Conservation (phyloP, 2,329 filamentous ascomycete genomes). For the Alternaria ventricosa region DNA sequence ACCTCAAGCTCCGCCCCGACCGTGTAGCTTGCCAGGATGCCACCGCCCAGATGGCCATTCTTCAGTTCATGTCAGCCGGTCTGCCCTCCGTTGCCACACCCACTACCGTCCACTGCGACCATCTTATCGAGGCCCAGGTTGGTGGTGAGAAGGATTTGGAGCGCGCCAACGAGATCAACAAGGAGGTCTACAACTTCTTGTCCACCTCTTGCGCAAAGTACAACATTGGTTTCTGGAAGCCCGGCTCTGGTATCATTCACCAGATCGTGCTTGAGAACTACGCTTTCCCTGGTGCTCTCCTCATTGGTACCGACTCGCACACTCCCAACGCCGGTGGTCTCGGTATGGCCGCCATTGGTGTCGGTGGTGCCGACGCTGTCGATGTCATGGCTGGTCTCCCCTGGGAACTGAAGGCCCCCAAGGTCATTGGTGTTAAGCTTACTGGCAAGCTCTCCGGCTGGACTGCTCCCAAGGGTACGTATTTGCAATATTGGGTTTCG, state of each 20-base stretch:
- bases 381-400: slow-evolving; percentile 97
- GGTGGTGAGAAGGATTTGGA: slow-evolving; percentile 93
- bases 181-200: slow-evolving; percentile 99
- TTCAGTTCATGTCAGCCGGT: slow-evolving; percentile 99
- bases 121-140: slow-evolving; percentile 97
- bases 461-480: slow-evolving; percentile 87
- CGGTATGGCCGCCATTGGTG: slow-evolving; percentile 92
- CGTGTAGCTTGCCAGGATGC: slow-evolving; percentile 99
- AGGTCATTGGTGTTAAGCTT: slow-evolving; percentile 94
- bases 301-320: slow-evolving; percentile 98
- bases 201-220: slow-evolving; percentile 95
- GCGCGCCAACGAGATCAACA: slow-evolving; percentile 91
- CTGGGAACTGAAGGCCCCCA: slow-evolving; percentile 98
- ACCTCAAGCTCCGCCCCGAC: slow-evolving; percentile 95
- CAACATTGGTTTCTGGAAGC: slow-evolving; percentile 99
- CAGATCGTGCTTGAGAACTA: slow-evolving; percentile 99
- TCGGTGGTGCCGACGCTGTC: slow-evolving; percentile 96
- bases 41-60: slow-evolving; percentile 98
- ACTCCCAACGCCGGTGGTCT: slow-evolving; percentile 97
- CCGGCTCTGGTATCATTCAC: slow-evolving; percentile 98
- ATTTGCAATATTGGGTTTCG: slow-evolving; percentile 5
- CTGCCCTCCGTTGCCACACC: slow-evolving; percentile 96
- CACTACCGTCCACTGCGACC: slow-evolving; percentile 96
- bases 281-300: slow-evolving; percentile 95
- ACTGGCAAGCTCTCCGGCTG: slow-evolving; percentile 89